Base-by-base conservation (phyloP, 208 protist genomes). In the Crithidia brevicula region DNA sequence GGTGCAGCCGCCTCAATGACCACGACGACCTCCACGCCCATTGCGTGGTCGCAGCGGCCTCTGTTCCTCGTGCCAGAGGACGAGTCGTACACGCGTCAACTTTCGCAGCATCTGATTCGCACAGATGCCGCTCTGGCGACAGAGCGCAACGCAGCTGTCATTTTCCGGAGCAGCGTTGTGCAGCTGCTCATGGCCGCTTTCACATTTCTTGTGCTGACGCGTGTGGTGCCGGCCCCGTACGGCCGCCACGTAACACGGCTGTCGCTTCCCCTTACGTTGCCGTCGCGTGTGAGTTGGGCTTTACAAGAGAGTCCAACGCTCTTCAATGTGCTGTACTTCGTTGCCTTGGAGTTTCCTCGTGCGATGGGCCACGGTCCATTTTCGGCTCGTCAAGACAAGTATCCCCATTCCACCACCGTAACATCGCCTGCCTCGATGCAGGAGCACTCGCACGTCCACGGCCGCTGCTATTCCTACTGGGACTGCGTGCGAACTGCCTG, bases 261-360 rank as follows among this genome's bases (percentile, higher is more conserved):
- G 20, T 22, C 33, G 36, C 25, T 45, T 1, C 65, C 28, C 0
- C 6, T 84, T 8, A 73, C 65, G 18, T n/a, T 90, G 3, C 82
- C 89, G 18, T 74, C 86, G 4, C 38, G 62, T 5, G 53, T 88
- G 15, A 74, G 76, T 27, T 95, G 89, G 85, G 40, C 79, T 4
- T 40, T 95, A 59, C 89, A 95, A 68, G 86, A 95, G 76, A 71
- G 62, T 33, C 89, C 89, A 1, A 91, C 85, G 13, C 57, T 95
- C 6, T 54, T 89, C 27, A 87, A 86, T 34, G 76, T 92, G 1
- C 23, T 82, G 4, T 94, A 89, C 64, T 87, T 83, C 49, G 13
- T 90, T 4, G n/a, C 81, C 3, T 10, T 81, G 4, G 89, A 94
- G 65, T 87, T 82, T 50, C 86, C 78, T 4, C 54, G 62, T 1